phyloP scores from a whole-genome alignment of 345 rosid species.

The Populus deltoides region DNA sequence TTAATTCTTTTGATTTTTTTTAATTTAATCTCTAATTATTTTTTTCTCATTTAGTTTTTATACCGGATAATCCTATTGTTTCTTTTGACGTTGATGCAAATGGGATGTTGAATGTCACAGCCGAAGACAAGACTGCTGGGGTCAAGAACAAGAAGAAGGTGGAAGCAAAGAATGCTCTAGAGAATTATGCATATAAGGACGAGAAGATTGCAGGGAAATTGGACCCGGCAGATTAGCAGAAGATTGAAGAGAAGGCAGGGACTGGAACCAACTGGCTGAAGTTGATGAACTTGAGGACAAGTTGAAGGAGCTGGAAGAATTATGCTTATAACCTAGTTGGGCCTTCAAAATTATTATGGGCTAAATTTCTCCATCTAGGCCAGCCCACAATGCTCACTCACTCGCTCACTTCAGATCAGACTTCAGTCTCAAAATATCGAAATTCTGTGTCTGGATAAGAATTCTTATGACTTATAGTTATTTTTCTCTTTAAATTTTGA shows the following conservation, averaged over 20 bases:
- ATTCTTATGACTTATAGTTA: too few species aligned
- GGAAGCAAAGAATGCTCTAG: conserved; percentile 5
- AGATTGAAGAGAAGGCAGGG: conserved; percentile 4
- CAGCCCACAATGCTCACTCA: background rate
- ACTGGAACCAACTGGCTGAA: conserved; percentile 17
- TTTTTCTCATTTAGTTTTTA: too few species aligned
- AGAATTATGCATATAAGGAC: conserved; percentile 11
- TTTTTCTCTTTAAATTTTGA: too few species aligned
- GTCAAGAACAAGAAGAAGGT: conserved; percentile 17
- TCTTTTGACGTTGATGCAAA: conserved; percentile 11
- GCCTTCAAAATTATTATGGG: background rate
- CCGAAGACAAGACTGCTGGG: conserved; percentile 16
- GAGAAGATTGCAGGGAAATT: conserved; percentile 9
- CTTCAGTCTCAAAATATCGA: too few species aligned
- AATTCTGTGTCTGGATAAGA: background rate
- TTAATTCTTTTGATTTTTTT: too few species aligned
- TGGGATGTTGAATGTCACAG: conserved; percentile 2
- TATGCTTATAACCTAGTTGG: background rate
- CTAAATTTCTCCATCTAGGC: background rate
- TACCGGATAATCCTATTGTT: background rate
- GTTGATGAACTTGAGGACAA: conserved; percentile 7
- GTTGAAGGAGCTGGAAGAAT: background rate
- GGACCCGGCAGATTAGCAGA: background rate
- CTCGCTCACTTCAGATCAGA: background rate
- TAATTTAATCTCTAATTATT: too few species aligned